These are phyloP conservation scores for Spatholobus suberectus DNA, from an alignment of 306 rosid species.

Conservation along the genomic window DNA sequence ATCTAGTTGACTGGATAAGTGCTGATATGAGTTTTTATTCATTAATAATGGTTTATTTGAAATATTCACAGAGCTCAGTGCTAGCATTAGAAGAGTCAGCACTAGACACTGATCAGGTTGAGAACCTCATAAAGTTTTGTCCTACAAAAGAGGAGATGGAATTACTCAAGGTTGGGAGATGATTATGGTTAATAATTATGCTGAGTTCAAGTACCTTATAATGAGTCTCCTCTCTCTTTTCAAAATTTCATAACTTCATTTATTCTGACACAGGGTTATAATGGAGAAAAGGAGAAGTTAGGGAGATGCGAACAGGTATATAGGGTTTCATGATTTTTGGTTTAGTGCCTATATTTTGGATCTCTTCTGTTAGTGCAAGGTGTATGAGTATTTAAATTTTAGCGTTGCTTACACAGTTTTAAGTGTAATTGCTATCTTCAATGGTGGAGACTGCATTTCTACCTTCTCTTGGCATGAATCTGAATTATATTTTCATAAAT, in stretches of 20 bases:
- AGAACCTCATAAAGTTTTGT: conserved; percentile 90
- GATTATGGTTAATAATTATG: conserved; percentile 29
- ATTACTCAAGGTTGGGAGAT: conserved; percentile 73
- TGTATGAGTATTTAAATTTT: conserved; percentile 30
- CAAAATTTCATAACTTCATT: conserved; percentile 39
- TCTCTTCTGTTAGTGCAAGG: conserved; percentile 19
- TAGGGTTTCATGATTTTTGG: conserved; percentile 30
- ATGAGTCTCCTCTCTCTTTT: conserved; percentile 23
- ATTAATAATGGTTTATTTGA: conserved; percentile 36
- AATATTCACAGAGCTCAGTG: conserved; percentile 69
- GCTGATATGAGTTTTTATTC: conserved; percentile 24
- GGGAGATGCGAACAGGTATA: conserved; percentile 98
- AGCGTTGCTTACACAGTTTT: conserved; percentile 1
- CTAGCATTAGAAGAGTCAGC: conserved; percentile 82
- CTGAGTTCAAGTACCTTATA: conserved; percentile 35
- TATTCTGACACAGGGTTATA: conserved; percentile 70
- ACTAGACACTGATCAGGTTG: conserved; percentile 82
- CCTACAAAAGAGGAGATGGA: conserved; percentile 96
- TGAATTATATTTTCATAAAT: conserved; percentile 31
- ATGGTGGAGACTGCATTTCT: conserved; percentile 37
- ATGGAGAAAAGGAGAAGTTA: conserved; percentile 84
- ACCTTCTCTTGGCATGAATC: conserved; percentile 21
- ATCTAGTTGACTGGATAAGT: conserved; percentile 30
- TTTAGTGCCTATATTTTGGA: conserved; percentile 25
- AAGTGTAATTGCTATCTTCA: conserved; percentile 33